Base-by-base conservation (phyloP, 139 green algal genomes). In the Pleodorina starrii region DNA sequence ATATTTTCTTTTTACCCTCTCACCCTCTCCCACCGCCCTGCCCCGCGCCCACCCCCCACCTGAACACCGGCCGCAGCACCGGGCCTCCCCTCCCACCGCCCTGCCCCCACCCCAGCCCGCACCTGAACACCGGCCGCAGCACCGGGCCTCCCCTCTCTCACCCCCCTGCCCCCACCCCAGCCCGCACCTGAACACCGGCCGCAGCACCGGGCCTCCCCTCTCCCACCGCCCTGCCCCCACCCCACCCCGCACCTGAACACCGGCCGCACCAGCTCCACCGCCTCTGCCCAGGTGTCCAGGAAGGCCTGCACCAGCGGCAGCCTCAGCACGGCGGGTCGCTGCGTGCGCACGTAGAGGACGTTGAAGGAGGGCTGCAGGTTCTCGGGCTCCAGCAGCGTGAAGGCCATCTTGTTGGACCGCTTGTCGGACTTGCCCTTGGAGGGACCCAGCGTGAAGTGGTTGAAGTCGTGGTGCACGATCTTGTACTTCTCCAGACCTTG, bases 341-440 rank as follows among this genome's bases (percentile, higher is more conserved):
- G 85, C 38, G 89, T 92, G 51, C 91, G 72, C 1, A 94, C 89
- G 17, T 92, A 92, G 43, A 94, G 84, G 29, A 92, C 89, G 71
- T 94, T 94, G 89, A 94, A 94, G 35, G 66, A 72, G 19, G 75
- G 74, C 5, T 87, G 44, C 54, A 91, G 81, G 80, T 89, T 29
- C 77, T 88, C 68, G 23, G 66, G 83, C 66, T 87, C 78, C 48
- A 54, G 27, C 46, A 84, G 46, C 43, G 60, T 35, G 73, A 85
- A 90, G 25, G 66, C 51, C 35, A 78, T 51, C 44, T 48, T 76
- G 42, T 72, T 60, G 36, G 66, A n/a, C n/a, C n/a, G n/a, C n/a
- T n/a, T 21, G 25, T 60, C 25, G 40, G 66, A 59, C 60, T 75
- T 68, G 63, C 51, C 51, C 50, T 54, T 74, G 74, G 14, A 29